Conservation (phyloP, 352 stramenopile species). For the Thalassiosira mediterranea region DNA sequence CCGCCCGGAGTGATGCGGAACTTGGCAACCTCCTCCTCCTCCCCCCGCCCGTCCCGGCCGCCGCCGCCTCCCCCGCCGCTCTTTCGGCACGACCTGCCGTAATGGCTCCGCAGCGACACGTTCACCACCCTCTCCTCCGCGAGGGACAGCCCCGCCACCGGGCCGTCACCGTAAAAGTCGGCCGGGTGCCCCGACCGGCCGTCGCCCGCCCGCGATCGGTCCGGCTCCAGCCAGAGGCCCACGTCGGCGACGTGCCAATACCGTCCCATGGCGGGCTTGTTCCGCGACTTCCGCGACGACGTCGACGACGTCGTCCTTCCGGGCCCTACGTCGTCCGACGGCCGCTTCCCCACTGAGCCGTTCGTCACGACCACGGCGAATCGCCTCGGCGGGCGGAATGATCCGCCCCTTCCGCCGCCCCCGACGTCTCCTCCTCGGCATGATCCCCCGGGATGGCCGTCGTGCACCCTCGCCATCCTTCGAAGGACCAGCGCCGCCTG, state of each 20-base stretch:
- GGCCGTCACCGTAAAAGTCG: conserved; percentile 31
- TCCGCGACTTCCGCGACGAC: background rate
- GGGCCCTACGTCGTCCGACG: conserved; percentile 12
- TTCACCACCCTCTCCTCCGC: conserved; percentile 29
- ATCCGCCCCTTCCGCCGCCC: background rate
- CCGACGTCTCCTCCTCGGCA: background rate
- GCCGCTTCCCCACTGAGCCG: conserved; percentile 46
- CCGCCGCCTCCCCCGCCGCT: no score
- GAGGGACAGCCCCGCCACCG: conserved; percentile 27
- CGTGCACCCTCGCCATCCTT: conserved; percentile 40
- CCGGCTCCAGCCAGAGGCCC: conserved; percentile 50
- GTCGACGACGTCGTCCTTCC: background rate
- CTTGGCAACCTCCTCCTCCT: no score
- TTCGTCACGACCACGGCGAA: conserved; percentile 61
- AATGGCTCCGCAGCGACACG: conserved; percentile 50
- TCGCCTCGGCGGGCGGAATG: conserved; percentile 8
- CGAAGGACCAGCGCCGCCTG: conserved; percentile 51
- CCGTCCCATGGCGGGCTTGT: conserved; percentile 55
- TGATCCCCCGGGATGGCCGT: conserved; percentile 18
- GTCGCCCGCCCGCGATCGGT: conserved; percentile 2
- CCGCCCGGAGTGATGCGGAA: no score
- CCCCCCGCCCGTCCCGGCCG: no score
- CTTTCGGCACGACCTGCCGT: conserved; percentile 44
- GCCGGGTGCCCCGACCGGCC: background rate
- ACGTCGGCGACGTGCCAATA: conserved; percentile 58